These are phyloP conservation scores for Mortierella sp. DNA, from an alignment of 371 early-diverging fungal genomes.

Conservation along the genomic window DNA sequence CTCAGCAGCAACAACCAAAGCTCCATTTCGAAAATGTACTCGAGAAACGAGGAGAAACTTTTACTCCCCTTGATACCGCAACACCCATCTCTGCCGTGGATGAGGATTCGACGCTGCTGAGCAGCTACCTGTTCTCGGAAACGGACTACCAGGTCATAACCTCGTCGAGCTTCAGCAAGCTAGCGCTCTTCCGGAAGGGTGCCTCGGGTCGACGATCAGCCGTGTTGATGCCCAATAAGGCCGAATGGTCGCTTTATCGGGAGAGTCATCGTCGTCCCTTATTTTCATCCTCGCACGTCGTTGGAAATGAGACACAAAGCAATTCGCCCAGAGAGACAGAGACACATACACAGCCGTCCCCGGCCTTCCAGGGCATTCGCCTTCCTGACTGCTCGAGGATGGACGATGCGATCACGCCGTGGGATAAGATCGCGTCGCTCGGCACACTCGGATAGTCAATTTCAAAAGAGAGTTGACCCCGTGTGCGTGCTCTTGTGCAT, in stretches of 20 bases:
- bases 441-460: constrained; percentile 12
- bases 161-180: constrained; percentile 16
- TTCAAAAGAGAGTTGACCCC: neutral
- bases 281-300: neutral
- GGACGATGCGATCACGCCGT: constrained; percentile 15
- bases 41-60: neutral
- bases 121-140: constrained; percentile 19
- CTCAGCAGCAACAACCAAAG: neutral
- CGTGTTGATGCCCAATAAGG: constrained; percentile 13
- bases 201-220: constrained; percentile 14
- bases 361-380: neutral
- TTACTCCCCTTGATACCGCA: neutral
- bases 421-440: constrained; percentile 19
- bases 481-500: neutral
- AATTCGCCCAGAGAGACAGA: neutral
- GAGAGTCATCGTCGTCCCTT: neutral
- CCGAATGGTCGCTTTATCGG: neutral
- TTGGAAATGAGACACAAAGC: neutral
- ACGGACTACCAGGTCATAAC: constrained; percentile 20
- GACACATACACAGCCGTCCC: neutral
- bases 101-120: neutral
- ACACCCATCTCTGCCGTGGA: neutral
- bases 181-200: constrained; percentile 18
- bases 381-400: constrained; percentile 20
- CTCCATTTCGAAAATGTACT: neutral